Evolutionary conservation across 2,329 filamentous ascomycete genomes (phyloP).

Genomic region (Dothiorella sarmentorum): DNA sequence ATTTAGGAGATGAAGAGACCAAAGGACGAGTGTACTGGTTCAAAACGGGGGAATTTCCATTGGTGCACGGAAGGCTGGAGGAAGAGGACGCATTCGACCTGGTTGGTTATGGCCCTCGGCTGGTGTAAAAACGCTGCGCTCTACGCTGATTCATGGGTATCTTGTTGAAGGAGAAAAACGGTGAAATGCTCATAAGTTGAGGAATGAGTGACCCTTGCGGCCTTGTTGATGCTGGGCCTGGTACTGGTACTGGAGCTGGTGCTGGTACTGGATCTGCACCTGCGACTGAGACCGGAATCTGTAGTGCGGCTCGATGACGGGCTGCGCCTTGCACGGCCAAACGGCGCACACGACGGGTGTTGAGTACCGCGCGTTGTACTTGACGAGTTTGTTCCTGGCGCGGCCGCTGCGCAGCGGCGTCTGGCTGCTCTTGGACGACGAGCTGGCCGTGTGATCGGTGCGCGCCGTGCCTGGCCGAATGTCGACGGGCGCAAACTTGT

Average conservation of each 20-base stretch:
- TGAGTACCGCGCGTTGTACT: conserved; percentile 9
- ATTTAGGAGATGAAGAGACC: too few species aligned
- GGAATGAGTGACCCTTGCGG: not conserved
- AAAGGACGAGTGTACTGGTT: too few species aligned
- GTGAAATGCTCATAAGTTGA: not conserved
- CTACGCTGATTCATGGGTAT: not conserved
- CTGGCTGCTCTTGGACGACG: not conserved
- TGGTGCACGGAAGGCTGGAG: too few species aligned
- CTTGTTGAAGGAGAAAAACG: not conserved
- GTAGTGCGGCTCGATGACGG: not conserved
- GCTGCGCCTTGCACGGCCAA: conserved; percentile 1
- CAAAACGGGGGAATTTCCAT: too few species aligned
- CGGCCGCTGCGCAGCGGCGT: not conserved
- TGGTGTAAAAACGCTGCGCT: too few species aligned
- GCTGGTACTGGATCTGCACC: not conserved
- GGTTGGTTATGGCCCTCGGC: too few species aligned
- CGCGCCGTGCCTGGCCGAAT: not conserved
- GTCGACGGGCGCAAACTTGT: conserved; percentile 5
- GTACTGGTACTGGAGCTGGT: not conserved
- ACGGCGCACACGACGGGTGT: conserved; percentile 5
- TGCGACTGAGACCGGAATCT: too few species aligned
- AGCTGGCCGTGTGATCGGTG: not conserved
- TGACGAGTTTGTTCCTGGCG: conserved; percentile 1
- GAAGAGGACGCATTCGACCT: too few species aligned
- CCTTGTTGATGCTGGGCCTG: not conserved